These are phyloP conservation scores for Madurella mycetomatis DNA, from an alignment of 2,329 filamentous ascomycete genomes.

Conservation along the genomic window DNA sequence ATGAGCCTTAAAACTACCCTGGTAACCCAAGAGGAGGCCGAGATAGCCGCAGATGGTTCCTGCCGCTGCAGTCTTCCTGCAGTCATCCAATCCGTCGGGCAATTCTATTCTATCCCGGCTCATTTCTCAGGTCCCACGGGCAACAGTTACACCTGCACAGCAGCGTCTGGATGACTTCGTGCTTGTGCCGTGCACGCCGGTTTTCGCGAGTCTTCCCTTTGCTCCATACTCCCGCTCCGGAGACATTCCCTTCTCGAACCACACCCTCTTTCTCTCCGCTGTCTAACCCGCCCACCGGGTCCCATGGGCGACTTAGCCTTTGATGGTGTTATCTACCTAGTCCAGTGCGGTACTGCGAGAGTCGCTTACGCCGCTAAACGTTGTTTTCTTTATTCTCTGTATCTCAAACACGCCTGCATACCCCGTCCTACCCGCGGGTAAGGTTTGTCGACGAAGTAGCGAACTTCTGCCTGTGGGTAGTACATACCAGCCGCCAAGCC, in stretches of 20 bases:
- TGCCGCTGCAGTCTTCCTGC: conserved; percentile 1
- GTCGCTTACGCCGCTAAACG: too few relatives aligned
- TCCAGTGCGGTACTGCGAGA: too few relatives aligned
- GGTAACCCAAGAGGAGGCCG: neutral
- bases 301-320: too few relatives aligned
- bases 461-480: too few relatives aligned
- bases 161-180: neutral
- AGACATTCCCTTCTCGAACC: neutral
- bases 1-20: neutral
- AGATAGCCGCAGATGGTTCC: neutral
- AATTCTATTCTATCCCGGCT: conserved; percentile 1
- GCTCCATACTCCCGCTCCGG: neutral
- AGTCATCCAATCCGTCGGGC: conserved; percentile 8
- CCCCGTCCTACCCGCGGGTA: too few relatives aligned
- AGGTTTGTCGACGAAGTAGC: too few relatives aligned
- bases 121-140: conserved; percentile 4
- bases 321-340: too few relatives aligned
- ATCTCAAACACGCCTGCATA: too few relatives aligned
- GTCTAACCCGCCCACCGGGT: too few relatives aligned
- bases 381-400: too few relatives aligned
- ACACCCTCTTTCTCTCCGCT: neutral
- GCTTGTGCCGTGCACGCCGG: neutral
- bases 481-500: neutral
- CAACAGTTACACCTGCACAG: conserved; percentile 7
- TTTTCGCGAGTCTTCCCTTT: neutral